Evolutionary conservation across 371 early-diverging fungal species (phyloP), one percentile per base, ranked within the genome.

Genomic region (Circinella minor): DNA sequence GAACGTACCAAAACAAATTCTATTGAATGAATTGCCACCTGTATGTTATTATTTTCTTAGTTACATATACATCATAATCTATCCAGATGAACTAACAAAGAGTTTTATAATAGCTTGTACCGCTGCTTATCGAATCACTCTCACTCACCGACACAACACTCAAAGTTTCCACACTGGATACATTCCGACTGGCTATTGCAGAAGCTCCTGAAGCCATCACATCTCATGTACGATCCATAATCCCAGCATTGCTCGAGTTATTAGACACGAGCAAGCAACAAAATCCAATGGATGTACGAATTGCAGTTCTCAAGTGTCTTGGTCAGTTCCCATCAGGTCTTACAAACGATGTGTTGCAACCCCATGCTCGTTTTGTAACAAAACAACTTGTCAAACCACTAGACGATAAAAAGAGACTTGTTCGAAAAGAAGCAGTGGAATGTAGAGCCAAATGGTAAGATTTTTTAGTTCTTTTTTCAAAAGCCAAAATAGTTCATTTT

Each of bases 321-420:
- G 88, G 89, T 1, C 81, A 88, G 47, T 77, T 95, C 43, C 89
- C 97, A 7, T 76, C 78, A 15, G 76, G 81, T 27, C 76, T 94
- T 51, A 71, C 87, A 11, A 90, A 86, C 68, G 79, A 89, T 11
- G 82, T 82, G 0, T 72, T 95, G 18, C 77, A 79, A 27, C 90
- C 94, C 0, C 86, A 89, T 67, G 89, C 89, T 71, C 69, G 71
- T 10, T 78, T 71, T 55, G 90, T 96, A 0, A 66, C 94, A 4
- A 77, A 79, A 34, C 89, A 90, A 37, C 77, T 96, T 36, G 83
- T 79, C 18, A 73, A 68, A 36, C 81, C 89, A 0, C 72, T 96
- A 69, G 97, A 97, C 74, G 98, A 98, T 73, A 89, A 78, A 36
- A 97, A 97, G 81, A 86, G 97, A 46, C 61, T 91, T 37, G 97